Evolutionary conservation across 495 filamentous ascomycete species (phyloP).

Genomic region (Aspergillus heteromorphus): DNA sequence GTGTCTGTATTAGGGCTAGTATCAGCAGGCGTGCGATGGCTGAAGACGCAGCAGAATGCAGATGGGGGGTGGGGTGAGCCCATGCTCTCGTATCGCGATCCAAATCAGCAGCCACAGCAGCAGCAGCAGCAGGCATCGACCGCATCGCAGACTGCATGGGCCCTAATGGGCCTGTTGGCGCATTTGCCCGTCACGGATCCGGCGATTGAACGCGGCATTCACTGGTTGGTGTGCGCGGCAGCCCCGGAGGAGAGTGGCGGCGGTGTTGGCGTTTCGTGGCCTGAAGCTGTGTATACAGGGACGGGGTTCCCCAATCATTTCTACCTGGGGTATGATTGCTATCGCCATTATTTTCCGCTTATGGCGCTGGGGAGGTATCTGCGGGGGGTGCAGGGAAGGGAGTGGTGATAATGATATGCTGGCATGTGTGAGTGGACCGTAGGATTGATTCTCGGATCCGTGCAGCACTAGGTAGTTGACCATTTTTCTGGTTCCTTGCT

Average conservation of each 20-base stretch:
- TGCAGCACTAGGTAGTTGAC: no score
- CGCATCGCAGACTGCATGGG: neutral
- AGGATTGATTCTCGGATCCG: no score
- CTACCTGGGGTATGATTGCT: constrained; percentile 30
- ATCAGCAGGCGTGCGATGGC: constrained; percentile 15
- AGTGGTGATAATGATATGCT: neutral
- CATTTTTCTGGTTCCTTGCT: no score
- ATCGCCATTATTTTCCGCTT: constrained; percentile 36
- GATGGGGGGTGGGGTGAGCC: constrained; percentile 37
- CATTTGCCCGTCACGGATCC: constrained; percentile 9
- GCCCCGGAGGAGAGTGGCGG: neutral
- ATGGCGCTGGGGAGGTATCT: constrained; percentile 34
- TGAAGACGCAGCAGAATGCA: constrained; percentile 24
- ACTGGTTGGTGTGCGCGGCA: constrained; percentile 12
- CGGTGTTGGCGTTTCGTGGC: constrained; percentile 20
- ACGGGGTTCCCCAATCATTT: constrained; percentile 35
- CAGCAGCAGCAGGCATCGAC: neutral
- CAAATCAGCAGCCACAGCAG: neutral
- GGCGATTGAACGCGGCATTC: constrained; percentile 17
- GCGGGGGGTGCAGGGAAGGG: neutral
- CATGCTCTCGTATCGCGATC: constrained; percentile 20
- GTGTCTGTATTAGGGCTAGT: no score
- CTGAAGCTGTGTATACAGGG: constrained; percentile 22
- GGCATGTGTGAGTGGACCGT: no score
- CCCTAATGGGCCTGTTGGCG: neutral